Base-by-base conservation (phyloP, 1,284 basidiomycete genomes). In the Trametes polyzona region DNA sequence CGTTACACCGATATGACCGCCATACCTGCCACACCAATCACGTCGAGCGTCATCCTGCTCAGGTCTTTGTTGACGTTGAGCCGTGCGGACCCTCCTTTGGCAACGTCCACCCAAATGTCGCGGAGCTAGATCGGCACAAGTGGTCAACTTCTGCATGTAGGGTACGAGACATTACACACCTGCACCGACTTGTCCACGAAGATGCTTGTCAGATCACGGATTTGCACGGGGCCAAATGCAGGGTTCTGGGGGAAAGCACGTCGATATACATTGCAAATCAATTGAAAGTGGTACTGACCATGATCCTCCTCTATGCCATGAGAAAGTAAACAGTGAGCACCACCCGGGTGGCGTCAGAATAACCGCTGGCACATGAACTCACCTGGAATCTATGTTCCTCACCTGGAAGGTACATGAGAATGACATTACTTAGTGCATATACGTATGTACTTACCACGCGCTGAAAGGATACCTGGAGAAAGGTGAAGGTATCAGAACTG, bases 181-280 rank as follows among this genome's bases (percentile, higher is more conserved):
- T 80, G 70, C 0, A 74, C 60, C 0, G 84, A 69, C 68, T 86
- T 85, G 3, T 78, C 73, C 1, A 83, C 59, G 56, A 87, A 86
- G 19, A 85, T 76, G 19, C 74, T 73, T 0, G 80, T 84, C 0
- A 86, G 67, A 40, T 79, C 80, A 1, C 84, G 74, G 27, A 86
- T 76, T 57, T 84, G 80, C 1, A 76, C 68, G 0, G 76, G 74
- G 4, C 83, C 81, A 53, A 87, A 86, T 0, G 82, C 84, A n/a
- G 83, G 84, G 58, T 84, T 87, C 84, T 70, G 12, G n/a, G n/a
- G n/a, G n/a, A n/a, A n/a, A n/a, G n/a, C n/a, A n/a, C n/a, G n/a
- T n/a, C n/a, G n/a, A n/a, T n/a, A n/a, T n/a, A n/a, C n/a, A n/a
- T n/a, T n/a, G n/a, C n/a, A n/a, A n/a, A n/a, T n/a, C n/a, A n/a